Evolutionary conservation across 75 land plant genomes (phyloP).

Genomic region (Azolla pinnata): DNA sequence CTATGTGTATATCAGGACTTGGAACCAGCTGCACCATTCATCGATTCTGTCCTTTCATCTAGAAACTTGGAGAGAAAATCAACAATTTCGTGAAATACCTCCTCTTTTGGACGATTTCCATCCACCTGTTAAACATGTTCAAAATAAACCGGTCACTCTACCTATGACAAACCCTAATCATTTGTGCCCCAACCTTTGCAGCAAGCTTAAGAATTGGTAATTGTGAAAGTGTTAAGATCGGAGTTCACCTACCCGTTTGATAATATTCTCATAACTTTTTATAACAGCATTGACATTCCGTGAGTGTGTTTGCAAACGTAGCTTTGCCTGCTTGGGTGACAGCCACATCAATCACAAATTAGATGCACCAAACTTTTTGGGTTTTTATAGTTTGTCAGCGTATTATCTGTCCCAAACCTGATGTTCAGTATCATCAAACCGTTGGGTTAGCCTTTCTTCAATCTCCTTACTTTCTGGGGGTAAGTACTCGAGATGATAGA

Average conservation of each 20-base stretch:
- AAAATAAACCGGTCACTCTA: background rate
- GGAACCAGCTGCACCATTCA: too few species aligned
- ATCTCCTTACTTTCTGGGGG: conserved; percentile 90
- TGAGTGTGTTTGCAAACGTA: conserved; percentile 65
- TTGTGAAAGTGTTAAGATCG: too few species aligned
- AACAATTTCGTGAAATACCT: conserved; percentile 63
- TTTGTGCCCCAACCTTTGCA: background rate
- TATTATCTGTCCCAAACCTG: too few species aligned
- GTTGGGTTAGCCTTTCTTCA: conserved; percentile 85
- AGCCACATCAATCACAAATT: background rate
- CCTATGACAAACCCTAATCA: background rate
- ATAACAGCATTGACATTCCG: conserved; percentile 74
- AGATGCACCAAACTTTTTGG: background rate
- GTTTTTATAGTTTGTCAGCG: background rate
- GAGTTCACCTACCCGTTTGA: conserved; percentile 48
- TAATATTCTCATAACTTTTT: conserved; percentile 47
- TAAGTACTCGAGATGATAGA: conserved; percentile 87
- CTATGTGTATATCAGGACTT: too few species aligned
- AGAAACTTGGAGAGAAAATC: conserved; percentile 19
- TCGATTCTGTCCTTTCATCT: conserved; percentile 16
- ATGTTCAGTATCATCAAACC: conserved; percentile 94
- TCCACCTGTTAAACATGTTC: conserved; percentile 40
- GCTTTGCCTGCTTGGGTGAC: conserved; percentile 42
- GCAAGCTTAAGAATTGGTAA: conserved; percentile 3
- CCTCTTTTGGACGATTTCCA: conserved; percentile 60